Evolutionary conservation across 768 basidiomycete species (phyloP), one percentile per base, ranked within the genome.

Genomic region (Lepiota brunneoincarnata): DNA sequence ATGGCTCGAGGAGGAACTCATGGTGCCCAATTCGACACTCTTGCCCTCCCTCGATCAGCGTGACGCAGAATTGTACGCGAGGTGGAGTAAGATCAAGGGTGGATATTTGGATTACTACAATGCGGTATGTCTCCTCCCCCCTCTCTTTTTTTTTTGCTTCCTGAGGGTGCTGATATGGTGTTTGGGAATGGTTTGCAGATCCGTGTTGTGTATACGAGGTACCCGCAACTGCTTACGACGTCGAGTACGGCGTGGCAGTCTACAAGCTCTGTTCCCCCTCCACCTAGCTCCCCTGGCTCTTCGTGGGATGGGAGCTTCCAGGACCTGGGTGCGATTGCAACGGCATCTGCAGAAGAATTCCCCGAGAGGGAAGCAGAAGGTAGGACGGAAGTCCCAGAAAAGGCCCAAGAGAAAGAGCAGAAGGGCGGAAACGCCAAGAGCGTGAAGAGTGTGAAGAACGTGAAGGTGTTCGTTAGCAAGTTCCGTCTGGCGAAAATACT

Each of bases 191-290:
- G 47, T 37, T n/a, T 45, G 11, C 53, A 70, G 69, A 61, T 71
- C 9, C 61, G 62, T 26, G 58, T 57, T 5, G 64, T 63, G 6
- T 68, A 69, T 36, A 39, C 47, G 9, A 61, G 63, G 24, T 71
- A 65, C 46, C 67, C 65, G 1, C 59, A 61, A 35, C 59, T 69
- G 14, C 58, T 71, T 21, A 51, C 60, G 6, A 53, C 61, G 3
- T 71, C 69, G 4, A 62, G 58, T 47, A 56, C 60, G 14, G 69
- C 68, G 9, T 71, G 69, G 69, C 61, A 62, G 45, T 47, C 64
- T 4, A 59, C 65, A 14, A 61, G 65, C 7, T 53, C 54, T 38
- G 58, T 21, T 54, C 59, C 48, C 31, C 48, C 6, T 40, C 49
- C 47, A 23, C 59, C 61, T 5, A 61, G 60, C 28, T 54, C 61